Evolutionary conservation across 768 basidiomycete species (phyloP), one percentile per base, ranked within the genome.

Genomic region (Russula olivacea): DNA sequence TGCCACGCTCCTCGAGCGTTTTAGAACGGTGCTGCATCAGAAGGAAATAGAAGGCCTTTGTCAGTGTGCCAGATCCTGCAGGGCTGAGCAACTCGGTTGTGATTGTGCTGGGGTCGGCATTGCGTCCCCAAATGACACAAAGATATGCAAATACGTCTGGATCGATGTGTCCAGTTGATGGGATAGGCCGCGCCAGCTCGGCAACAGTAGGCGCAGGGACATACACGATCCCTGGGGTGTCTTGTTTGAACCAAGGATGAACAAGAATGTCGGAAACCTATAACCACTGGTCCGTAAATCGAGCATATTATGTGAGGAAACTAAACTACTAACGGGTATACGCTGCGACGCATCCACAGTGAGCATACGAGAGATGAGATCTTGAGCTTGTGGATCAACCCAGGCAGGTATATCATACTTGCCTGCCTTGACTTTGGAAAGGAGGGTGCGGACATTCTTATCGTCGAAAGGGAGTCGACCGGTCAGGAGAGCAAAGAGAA

Each of bases 381-480:
- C 89, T 72, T 84, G 85, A 1, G 93, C 94, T 61, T 87, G 79
- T n/a, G 85, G 81, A 66, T 93, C 89, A 58, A 98, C 80, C 75
- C 83, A 88, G 3, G 77, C 68, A 8, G 95, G 95, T 75, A 95
- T 86, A 17, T 87, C 85, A 73, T 88, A 98, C 73, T 83, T 84
- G 36, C 95, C 95, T 36, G 78, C 76, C 73, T 91, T 92, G 72
- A 98, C 95, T 73, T 96, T 96, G 53, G 81, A 76, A 25, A 98
- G 80, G 41, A 98, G 81, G 4, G 76, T 80, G 59, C 83, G 79
- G 17, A 91, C 82, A 66, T 94, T 88, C 76, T 89, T 88, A 79
- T 97, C 93, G 70, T 97, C 95, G 70, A 97, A 98, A 6, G 95
- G 95, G 21, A 98, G 86, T 59, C 89, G 79, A 12, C 95, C 93